Evolutionary conservation across 1,139 yeast genomes (phyloP).

Genomic region (Taphrina pruni): DNA sequence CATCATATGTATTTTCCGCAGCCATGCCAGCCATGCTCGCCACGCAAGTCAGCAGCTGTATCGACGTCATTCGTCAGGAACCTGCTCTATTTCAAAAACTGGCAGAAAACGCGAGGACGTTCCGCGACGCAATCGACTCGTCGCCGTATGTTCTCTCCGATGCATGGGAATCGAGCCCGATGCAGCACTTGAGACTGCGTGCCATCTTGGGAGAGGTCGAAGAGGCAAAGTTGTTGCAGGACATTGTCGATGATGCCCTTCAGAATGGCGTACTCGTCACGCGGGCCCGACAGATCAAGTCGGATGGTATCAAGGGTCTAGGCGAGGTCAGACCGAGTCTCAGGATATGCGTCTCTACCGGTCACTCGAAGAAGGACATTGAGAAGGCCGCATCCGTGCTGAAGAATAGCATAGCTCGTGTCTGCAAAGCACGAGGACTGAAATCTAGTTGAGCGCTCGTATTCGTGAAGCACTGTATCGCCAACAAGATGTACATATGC

Average conservation of each 20-base stretch:
- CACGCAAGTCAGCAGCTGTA: constrained; percentile 67
- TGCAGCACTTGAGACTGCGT: constrained; percentile 60
- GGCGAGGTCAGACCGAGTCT: constrained; percentile 79
- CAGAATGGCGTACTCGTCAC: constrained; percentile 60
- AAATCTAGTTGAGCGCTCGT: background rate
- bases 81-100: constrained; percentile 50
- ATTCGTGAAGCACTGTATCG: background rate
- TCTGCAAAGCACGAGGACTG: constrained; percentile 24
- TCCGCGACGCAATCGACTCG: constrained; percentile 53
- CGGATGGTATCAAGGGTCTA: constrained; percentile 73
- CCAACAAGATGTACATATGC: background rate
- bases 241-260: constrained; percentile 60
- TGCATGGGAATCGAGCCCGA: constrained; percentile 69
- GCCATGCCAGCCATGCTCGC: constrained; percentile 93
- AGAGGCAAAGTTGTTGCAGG: constrained; percentile 45
- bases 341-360: constrained; percentile 64
- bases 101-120: constrained; percentile 52
- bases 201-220: constrained; percentile 54
- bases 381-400: constrained; percentile 51
- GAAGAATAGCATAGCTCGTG: constrained; percentile 42
- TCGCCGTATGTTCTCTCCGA: constrained; percentile 56
- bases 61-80: constrained; percentile 54
- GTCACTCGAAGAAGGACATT: constrained; percentile 63
- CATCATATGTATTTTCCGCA: constrained; percentile 92
- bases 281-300: constrained; percentile 64